Evolutionary conservation across 352 stramenopile genomes (phyloP), one percentile per base, ranked within the genome.

Genomic region (Labyrinthula sp.): DNA sequence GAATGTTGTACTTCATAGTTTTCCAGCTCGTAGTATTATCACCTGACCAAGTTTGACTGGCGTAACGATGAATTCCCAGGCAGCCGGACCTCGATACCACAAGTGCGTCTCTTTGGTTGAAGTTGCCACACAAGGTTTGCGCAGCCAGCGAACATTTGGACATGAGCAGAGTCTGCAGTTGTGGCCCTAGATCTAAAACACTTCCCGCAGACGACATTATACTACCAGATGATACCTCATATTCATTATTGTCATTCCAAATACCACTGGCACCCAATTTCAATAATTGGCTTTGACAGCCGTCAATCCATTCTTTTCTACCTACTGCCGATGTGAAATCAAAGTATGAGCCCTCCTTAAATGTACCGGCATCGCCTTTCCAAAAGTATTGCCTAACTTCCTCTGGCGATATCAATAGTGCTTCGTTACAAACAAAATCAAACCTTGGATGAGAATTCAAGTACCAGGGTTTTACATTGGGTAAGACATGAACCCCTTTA

Each of bases 241-340:
- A 54, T 25, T 54, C 45, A 27, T 54, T 54, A 25, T 54, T 54
- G 45, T 54, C 45, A 15, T 54, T 54, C 45, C 45, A 54, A 9
- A 54, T 38, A 17, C 33, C 45, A 20, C 49, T 38, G 9, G 49
- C 45, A 23, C 45, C 45, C 6, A 35, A 26, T 9, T 2, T 25
- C 5, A 54, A 38, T 8, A 54, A 9, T 15, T 54, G 20, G 1
- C 49, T 15, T n/a, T 9, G 14, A 8, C 46, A 25, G 17, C 40
- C 15, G 8, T 14, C 26, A 28, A 50, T 54, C 45, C 45, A 54
- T 38, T 38, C 46, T 6, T 31, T 2, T 14, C 36, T 39, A 3
- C 35, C 31, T 3, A 25, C 35, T 1, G 45, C 23, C 28, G 46
- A 50, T 25, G 34, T 54, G 7, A 54, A 54, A 25, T 54, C 45